These are phyloP conservation scores for Tricholoma saponaceum DNA, from an alignment of 768 basidiomycete species.

Conservation along the genomic window DNA sequence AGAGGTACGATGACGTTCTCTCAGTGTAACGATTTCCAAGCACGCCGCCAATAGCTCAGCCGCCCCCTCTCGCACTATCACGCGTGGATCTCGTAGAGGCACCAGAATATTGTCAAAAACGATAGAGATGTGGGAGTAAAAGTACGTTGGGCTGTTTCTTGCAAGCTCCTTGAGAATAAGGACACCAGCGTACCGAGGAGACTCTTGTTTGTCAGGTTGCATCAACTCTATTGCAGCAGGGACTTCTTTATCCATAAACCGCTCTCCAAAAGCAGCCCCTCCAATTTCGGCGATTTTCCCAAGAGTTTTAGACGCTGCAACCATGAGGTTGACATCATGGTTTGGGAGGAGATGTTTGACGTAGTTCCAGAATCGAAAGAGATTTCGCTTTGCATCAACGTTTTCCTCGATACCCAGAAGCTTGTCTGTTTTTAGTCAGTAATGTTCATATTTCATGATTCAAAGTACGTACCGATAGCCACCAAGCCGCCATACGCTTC, in stretches of 20 bases:
- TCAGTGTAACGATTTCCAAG: constrained; percentile 76
- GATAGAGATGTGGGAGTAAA: constrained; percentile 81
- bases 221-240: constrained; percentile 79
- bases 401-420: constrained; percentile 77
- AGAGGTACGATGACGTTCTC: constrained; percentile 67
- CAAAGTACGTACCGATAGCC: constrained; percentile 67
- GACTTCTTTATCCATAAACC: constrained; percentile 88
- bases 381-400: constrained; percentile 73
- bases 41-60: constrained; percentile 90
- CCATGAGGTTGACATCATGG: constrained; percentile 90
- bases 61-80: constrained; percentile 89
- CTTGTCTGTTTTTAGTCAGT: constrained; percentile 42
- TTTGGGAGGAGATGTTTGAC: constrained; percentile 91
- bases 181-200: constrained; percentile 89
- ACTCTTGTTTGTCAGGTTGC: constrained; percentile 76
- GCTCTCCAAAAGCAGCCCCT: constrained; percentile 79
- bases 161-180: constrained; percentile 94
- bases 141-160: constrained; percentile 80
- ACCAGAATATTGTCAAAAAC: constrained; percentile 93
- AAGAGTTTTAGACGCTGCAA: constrained; percentile 87
- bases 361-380: constrained; percentile 89
- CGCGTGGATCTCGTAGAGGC: constrained; percentile 82
- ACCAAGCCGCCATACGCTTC: constrained; percentile 86
- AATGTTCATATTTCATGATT: background rate
- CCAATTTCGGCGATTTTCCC: constrained; percentile 85